These are phyloP conservation scores for Cercophora scortea DNA, from an alignment of 495 filamentous ascomycete genomes.

Conservation along the genomic window DNA sequence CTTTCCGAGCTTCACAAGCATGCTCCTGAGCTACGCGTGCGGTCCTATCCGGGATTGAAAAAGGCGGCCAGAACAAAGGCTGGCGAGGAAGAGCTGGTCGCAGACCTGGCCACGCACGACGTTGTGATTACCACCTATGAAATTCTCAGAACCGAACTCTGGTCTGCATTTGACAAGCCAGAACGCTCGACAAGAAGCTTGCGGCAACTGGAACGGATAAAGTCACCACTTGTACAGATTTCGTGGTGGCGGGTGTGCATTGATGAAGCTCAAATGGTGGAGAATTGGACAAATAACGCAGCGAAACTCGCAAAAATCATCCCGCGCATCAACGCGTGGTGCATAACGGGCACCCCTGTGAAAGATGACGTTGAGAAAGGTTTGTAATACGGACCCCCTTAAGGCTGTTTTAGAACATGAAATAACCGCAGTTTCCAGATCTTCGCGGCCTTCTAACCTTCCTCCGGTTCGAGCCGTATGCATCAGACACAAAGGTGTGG, in stretches of 20 bases:
- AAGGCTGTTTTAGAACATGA: no score
- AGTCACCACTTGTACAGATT: constrained; percentile 69
- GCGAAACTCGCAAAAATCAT: constrained; percentile 73
- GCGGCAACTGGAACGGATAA: constrained; percentile 57
- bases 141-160: constrained; percentile 67
- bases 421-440: constrained; percentile 21
- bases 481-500: constrained; percentile 54
- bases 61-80: constrained; percentile 19
- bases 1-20: constrained; percentile 67
- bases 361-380: constrained; percentile 58
- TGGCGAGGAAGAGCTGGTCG: constrained; percentile 33
- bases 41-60: constrained; percentile 41
- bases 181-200: constrained; percentile 56
- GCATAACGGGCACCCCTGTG: constrained; percentile 85
- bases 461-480: constrained; percentile 70
- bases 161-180: constrained; percentile 60
- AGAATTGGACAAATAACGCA: constrained; percentile 75
- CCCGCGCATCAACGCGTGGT: constrained; percentile 82
- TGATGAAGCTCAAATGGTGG: constrained; percentile 95
- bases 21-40: constrained; percentile 31
- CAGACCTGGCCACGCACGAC: constrained; percentile 51
- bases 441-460: constrained; percentile 71
- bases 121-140: constrained; percentile 84
- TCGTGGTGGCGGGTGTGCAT: constrained; percentile 91
- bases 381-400: no score